Base-by-base conservation (phyloP, 2,329 filamentous ascomycete genomes). In the Colletotrichum chrysophilum region DNA sequence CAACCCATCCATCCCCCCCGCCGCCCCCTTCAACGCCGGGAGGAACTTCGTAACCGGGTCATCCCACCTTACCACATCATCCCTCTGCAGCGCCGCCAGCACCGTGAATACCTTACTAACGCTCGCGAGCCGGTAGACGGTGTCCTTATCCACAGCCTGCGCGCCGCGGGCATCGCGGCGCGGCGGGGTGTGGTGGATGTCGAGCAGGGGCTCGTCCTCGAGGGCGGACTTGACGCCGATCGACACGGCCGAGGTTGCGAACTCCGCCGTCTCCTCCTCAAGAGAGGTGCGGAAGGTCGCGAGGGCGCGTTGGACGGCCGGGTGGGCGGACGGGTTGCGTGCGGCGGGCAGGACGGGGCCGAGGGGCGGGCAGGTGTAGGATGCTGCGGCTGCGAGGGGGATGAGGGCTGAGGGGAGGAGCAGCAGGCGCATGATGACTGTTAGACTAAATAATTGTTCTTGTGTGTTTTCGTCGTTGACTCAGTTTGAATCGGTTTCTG, bases 1-100 rank as follows among this genome's bases (percentile, higher is more conserved):
- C 18, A 43, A 10, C 2, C 82, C 80, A 28, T 81, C 79, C 9
- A 86, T 79, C 5, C 78, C 78, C 61, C 67, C 7, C 67, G 77
- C 4, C 78, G 77, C 24, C 7, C 80, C 76, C 52, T 72, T 80
- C 56, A 85, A 78, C 64, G 85, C 82, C 0, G 88, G 87, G 7
- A 89, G 79, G 68, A 88, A 87, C 43, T 87, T 84, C 2, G 87
- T 83, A 7, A 91, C 82, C 1, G 86, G 86, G 61, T 85, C 85
- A 3, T 88, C 83, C 80, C 85, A 66, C 34, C 60, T 13, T 5
- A 77, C 18, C 28, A 70, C 52, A 24, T 76, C 76, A 7, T 48
- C 65, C 67, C 21, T 71, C 78, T 62, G 70, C 71, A 75, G 70
- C 70, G 71, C 76, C 30, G 67, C 73, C 16, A 76, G 73, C 64